Evolutionary conservation across 805 yeast species (phyloP).

Genomic region (Ogataea kodamae): DNA sequence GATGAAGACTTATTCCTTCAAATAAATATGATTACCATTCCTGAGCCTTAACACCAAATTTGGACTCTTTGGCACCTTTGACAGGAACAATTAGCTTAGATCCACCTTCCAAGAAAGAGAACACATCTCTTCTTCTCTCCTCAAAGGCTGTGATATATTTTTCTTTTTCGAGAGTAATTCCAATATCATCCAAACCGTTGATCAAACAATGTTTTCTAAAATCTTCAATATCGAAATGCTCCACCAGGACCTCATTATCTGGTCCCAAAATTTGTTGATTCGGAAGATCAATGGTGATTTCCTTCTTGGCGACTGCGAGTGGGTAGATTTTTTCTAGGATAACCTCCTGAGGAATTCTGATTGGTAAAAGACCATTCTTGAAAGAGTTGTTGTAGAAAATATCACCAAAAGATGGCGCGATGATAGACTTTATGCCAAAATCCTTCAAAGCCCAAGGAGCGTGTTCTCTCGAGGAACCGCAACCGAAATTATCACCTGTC

Average conservation of each 20-base stretch:
- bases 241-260: slow-evolving; percentile 71
- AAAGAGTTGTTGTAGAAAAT: slow-evolving; percentile 96
- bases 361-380: slow-evolving; percentile 93
- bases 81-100: slow-evolving; percentile 61
- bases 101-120: slow-evolving; percentile 93
- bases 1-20: slow-evolving; percentile 10
- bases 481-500: slow-evolving; percentile 96
- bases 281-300: slow-evolving; percentile 79
- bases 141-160: slow-evolving; percentile 72
- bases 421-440: slow-evolving; percentile 92
- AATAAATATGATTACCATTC: slow-evolving; percentile 54
- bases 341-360: slow-evolving; percentile 77
- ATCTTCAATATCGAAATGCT: slow-evolving; percentile 79
- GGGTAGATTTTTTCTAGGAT: slow-evolving; percentile 75
- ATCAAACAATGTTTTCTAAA: slow-evolving; percentile 94
- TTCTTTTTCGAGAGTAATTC: slow-evolving; percentile 89
- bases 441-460: slow-evolving; percentile 99
- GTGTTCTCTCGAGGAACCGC: slow-evolving; percentile 99
- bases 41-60: slow-evolving; percentile 63
- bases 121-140: slow-evolving; percentile 67
- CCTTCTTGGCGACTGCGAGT: slow-evolving; percentile 67
- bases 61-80: slow-evolving; percentile 64
- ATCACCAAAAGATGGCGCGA: slow-evolving; percentile 98
- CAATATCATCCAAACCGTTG: slow-evolving; percentile 96
- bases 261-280: slow-evolving; percentile 72